A percentile compares a stretch with the other conserved stretches of the same genome.
Evolutionary conservation across 1,284 basidiomycete species (phyloP).

Genomic region (Sanguinoderma infundibulare): DNA sequence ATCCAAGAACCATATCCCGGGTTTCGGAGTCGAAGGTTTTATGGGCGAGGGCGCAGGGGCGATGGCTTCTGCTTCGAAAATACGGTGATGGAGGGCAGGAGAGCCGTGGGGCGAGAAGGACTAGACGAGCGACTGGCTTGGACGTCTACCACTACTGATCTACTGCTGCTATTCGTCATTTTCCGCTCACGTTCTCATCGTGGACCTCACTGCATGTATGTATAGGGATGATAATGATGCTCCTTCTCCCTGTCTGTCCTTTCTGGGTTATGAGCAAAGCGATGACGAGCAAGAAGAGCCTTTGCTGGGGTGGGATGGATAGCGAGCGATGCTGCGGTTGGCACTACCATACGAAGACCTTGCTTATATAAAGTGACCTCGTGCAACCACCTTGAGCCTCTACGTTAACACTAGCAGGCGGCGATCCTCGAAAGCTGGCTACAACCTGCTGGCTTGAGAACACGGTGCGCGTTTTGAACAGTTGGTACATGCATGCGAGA

Average conservation of each 20-base stretch:
- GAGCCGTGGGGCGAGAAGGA: background rate
- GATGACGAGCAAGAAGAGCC: background rate
- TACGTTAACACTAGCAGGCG: too few species aligned
- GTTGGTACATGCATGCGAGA: too few species aligned
- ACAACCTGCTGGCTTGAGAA: too few species aligned
- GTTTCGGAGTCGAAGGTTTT: too few species aligned
- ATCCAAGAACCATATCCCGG: background rate
- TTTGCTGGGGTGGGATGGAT: too few species aligned
- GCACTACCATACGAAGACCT: too few species aligned
- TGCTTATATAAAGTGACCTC: too few species aligned
- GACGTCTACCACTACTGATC: background rate
- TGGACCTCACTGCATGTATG: background rate
- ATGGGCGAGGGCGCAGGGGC: too few species aligned
- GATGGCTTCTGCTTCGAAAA: background rate
- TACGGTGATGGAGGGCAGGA: background rate
- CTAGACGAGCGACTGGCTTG: slow-evolving; percentile 1
- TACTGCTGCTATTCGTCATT: background rate
- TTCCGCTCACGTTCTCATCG: background rate
- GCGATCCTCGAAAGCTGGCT: too few species aligned
- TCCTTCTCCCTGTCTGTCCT: background rate
- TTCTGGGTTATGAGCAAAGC: background rate
- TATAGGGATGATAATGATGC: background rate
- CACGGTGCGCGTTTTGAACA: too few species aligned
- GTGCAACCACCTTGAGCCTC: too few species aligned
- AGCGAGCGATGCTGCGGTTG: too few species aligned